Evolutionary conservation across 371 early-diverging fungal genomes (phyloP).

Genomic region (Apophysomyces variabilis): DNA sequence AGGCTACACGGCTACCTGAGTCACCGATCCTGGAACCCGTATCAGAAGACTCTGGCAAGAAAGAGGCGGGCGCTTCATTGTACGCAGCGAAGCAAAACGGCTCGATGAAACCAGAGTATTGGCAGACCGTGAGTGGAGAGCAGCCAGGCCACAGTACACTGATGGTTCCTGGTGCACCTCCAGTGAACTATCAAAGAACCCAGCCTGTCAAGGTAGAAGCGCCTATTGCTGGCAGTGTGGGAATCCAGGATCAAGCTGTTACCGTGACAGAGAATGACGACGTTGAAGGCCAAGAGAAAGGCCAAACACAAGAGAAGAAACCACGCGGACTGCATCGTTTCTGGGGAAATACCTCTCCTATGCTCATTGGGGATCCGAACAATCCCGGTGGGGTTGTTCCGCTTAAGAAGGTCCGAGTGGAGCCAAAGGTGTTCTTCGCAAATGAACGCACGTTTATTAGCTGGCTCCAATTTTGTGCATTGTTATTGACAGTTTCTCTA

Average conservation of each 20-base stretch:
- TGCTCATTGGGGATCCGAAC: background rate
- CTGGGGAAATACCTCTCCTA: background rate
- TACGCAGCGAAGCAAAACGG: background rate
- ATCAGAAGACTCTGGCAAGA: background rate
- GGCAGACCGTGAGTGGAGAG: background rate
- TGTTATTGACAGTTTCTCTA: constrained; percentile 79
- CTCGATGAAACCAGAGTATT: background rate
- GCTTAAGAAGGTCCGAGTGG: constrained; percentile 74
- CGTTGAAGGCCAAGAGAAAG: background rate
- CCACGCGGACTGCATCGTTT: background rate
- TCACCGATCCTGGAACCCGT: background rate
- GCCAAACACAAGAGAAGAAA: background rate
- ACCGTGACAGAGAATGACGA: background rate
- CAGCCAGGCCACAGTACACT: background rate
- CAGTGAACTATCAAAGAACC: background rate
- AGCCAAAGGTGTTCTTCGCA: constrained; percentile 99
- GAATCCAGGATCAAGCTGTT: background rate
- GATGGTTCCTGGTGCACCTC: background rate
- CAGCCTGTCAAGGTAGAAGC: constrained; percentile 10
- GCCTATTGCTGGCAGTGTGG: background rate
- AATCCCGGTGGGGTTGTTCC: background rate
- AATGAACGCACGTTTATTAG: constrained; percentile 99
- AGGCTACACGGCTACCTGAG: background rate
- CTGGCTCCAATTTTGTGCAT: constrained; percentile 82
- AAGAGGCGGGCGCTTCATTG: background rate